Conservation (phyloP, 352 stramenopile genomes). For the Peronospora destructor region DNA sequence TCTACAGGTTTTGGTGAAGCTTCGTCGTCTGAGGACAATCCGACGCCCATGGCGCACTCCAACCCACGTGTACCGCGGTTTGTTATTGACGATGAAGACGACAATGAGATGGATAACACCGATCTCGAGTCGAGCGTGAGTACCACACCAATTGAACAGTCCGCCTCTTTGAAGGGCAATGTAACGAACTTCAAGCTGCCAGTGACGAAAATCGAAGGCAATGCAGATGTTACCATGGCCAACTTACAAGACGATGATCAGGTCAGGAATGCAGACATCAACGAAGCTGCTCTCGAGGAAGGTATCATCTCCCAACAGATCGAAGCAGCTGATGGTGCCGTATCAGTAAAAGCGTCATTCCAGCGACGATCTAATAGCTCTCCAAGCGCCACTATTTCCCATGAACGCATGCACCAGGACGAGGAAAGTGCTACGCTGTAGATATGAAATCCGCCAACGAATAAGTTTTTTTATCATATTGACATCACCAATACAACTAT, state of each 20-base stretch:
- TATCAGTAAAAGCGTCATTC: slow-evolving; percentile 1
- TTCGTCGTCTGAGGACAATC: slow-evolving; percentile 42
- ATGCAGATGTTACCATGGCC: slow-evolving; percentile 20
- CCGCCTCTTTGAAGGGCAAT: slow-evolving; percentile 2
- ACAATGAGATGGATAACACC: slow-evolving; percentile 40
- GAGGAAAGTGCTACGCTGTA: slow-evolving; percentile 25
- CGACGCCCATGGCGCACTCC: slow-evolving; percentile 46
- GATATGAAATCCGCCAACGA: slow-evolving; percentile 6
- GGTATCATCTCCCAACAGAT: slow-evolving; percentile 1
- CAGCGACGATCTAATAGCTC: slow-evolving; percentile 26
- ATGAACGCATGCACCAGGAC: slow-evolving; percentile 15
- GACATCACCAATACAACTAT: not conserved
- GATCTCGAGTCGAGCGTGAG: slow-evolving; percentile 27
- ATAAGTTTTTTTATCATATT: slow-evolving; percentile 20
- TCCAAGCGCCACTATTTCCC: slow-evolving; percentile 8
- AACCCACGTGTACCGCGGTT: slow-evolving; percentile 53
- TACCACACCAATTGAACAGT: slow-evolving; percentile 3
- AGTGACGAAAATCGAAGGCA: slow-evolving; percentile 4
- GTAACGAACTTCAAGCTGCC: slow-evolving; percentile 10
- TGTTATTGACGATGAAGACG: slow-evolving; percentile 71
- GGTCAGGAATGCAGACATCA: slow-evolving; percentile 6
- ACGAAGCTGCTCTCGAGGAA: slow-evolving; percentile 13
- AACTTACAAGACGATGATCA: slow-evolving; percentile 31
- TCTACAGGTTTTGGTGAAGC: slow-evolving; percentile 42
- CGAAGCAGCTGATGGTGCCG: slow-evolving; percentile 1